Conservation (phyloP, 2,329 filamentous ascomycete genomes). For the Fusarium nelsonii region DNA sequence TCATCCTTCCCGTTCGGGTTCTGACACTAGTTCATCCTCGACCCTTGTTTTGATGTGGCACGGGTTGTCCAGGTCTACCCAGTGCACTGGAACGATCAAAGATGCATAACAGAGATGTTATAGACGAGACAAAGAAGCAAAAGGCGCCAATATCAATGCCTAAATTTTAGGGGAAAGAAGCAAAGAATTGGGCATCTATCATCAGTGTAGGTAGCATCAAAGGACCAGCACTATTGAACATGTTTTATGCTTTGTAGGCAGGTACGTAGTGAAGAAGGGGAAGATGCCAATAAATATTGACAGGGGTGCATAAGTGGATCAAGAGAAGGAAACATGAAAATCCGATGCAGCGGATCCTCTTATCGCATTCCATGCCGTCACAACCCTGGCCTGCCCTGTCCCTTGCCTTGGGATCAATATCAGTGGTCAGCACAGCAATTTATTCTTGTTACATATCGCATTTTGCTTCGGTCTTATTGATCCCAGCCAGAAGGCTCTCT, state of each 20-base stretch:
- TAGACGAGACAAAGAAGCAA: constrained; percentile 25
- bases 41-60: constrained; percentile 35
- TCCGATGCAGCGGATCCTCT: constrained; percentile 28
- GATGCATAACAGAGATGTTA: constrained; percentile 23
- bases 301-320: constrained; percentile 33
- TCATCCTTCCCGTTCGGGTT: constrained; percentile 29
- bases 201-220: not conserved
- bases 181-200: constrained; percentile 9
- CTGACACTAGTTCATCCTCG: constrained; percentile 29
- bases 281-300: constrained; percentile 22
- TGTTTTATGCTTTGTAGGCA: constrained; percentile 3
- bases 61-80: constrained; percentile 19
- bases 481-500: constrained; percentile 20
- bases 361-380: constrained; percentile 15
- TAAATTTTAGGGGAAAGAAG: not conserved
- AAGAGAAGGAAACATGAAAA: constrained; percentile 31
- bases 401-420: constrained; percentile 1
- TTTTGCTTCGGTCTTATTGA: constrained; percentile 27
- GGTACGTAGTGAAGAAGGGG: constrained; percentile 24
- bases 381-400: not conserved
- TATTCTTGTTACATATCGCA: constrained; percentile 11
- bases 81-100: constrained; percentile 30
- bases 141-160: constrained; percentile 1
- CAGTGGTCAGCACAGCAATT: not conserved
- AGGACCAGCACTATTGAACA: constrained; percentile 12